These are phyloP conservation scores for Hygrophila difformis DNA, from an alignment of 257 asterid genomes.

Conservation along the genomic window DNA sequence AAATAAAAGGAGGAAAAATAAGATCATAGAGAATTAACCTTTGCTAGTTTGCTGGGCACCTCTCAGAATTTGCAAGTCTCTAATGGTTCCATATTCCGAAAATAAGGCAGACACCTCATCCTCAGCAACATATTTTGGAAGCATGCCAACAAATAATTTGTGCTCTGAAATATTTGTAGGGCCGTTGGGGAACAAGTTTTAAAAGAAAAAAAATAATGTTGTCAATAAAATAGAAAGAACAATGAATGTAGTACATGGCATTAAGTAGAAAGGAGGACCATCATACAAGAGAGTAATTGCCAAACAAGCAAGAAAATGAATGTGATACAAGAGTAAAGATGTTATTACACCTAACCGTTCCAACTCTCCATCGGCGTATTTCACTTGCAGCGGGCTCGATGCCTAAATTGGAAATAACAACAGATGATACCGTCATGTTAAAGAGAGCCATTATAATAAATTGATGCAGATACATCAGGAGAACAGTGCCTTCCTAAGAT, in stretches of 20 bases:
- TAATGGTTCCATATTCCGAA: constrained; percentile 78
- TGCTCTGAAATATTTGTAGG: constrained; percentile 50
- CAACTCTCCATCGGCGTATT: constrained; percentile 99
- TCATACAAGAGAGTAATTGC: constrained; percentile 5
- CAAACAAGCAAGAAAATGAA: constrained; percentile 4
- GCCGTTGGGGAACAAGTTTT: constrained; percentile 1
- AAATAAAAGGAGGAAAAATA: constrained; percentile 4
- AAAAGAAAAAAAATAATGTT: constrained; percentile 6
- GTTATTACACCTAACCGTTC: constrained; percentile 83
- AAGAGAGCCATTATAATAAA: constrained; percentile 14
- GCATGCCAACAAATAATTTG: constrained; percentile 96
- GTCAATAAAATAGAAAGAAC: not conserved
- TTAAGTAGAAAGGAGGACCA: constrained; percentile 1
- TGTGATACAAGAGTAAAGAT: constrained; percentile 9
- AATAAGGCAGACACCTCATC: constrained; percentile 71
- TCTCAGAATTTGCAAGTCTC: constrained; percentile 81
- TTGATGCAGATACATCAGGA: constrained; percentile 5
- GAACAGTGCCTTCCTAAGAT: constrained; percentile 8
- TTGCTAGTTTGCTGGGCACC: constrained; percentile 91
- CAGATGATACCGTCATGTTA: constrained; percentile 22
- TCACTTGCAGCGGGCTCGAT: constrained; percentile 93
- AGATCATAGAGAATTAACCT: constrained; percentile 39
- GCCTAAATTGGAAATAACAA: constrained; percentile 58
- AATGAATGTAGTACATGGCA: not conserved
- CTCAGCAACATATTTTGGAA: constrained; percentile 82